Evolutionary conservation across 495 filamentous ascomycete genomes (phyloP), one percentile per base, ranked within the genome.

Genomic region (Aspergillus diversus): DNA sequence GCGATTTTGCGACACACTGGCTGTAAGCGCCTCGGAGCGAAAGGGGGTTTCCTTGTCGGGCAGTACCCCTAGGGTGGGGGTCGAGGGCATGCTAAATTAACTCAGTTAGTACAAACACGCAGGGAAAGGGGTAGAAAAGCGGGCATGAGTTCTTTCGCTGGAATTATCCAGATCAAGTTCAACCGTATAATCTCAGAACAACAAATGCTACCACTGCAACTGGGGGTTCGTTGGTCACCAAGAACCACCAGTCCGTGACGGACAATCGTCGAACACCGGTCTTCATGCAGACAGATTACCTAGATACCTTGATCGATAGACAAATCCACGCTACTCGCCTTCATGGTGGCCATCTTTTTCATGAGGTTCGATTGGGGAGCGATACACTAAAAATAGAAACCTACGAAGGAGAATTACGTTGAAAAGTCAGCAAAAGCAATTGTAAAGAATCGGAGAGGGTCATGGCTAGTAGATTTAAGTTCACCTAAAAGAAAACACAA

Each of bases 81-180:
- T 69, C 56, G 68, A 55, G 21, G 71, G 69, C 78, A 81, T 81
- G 47, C 77, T 81, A 63, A 37, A 60, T 39, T 6, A 15, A 54
- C 21, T 37, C 4, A 56, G 70, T 79, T 61, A 76, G 71, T 70
- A 69, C 51, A 32, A 46, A 46, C 34, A n/a, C 47, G 43, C 11
- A 34, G 21, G 59, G 43, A 12, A 53, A 33, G 49, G 53, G 46
- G 56, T 60, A 52, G 34, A 73, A 64, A 69, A 73, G 72, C 70
- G 68, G 69, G 82, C 80, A 84, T 81, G 76, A 84, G 78, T 82
- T 72, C 82, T 84, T 84, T 83, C 82, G 82, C 82, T 84, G 82
- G 82, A 80, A 80, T 84, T 80, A 80, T 78, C 81, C 81, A 84
- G 80, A 83, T 83, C 82, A 84, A 84, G 82, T 84, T 83, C 75